These are phyloP conservation scores for Kwoniella newhampshirensis DNA, from an alignment of 768 basidiomycete species.

Conservation along the genomic window DNA sequence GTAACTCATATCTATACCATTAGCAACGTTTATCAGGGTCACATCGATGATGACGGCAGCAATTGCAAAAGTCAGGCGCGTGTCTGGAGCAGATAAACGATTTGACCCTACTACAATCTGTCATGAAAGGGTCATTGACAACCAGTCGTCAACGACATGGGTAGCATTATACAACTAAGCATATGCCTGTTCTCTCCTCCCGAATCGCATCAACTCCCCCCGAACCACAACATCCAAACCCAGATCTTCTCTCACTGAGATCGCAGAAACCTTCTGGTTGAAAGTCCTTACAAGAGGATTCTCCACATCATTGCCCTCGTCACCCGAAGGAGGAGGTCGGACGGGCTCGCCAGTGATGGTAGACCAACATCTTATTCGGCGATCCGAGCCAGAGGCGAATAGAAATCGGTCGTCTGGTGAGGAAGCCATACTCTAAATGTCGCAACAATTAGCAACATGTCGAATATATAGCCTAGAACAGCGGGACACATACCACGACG, in stretches of 20 bases:
- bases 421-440: conserved; percentile 30
- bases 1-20: too few relatives aligned
- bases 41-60: too few relatives aligned
- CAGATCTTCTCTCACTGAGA: conserved; percentile 27
- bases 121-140: too few relatives aligned
- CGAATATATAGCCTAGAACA: not conserved
- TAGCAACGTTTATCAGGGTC: too few relatives aligned
- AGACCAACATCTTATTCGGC: conserved; percentile 31
- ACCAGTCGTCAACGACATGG: too few relatives aligned
- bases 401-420: conserved; percentile 31
- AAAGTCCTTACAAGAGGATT: conserved; percentile 23
- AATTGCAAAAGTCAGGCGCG: too few relatives aligned
- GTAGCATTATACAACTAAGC: not conserved
- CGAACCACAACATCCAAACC: conserved; percentile 31
- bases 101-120: too few relatives aligned
- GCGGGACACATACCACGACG: conserved; percentile 19
- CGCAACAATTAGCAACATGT: not conserved
- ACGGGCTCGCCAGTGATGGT: conserved; percentile 28
- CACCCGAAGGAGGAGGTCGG: not conserved
- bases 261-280: conserved; percentile 5
- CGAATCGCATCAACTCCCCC: conserved; percentile 30
- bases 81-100: too few relatives aligned
- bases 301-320: not conserved
- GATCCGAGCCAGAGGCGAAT: conserved; percentile 39
- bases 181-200: conserved; percentile 4